A percentile compares a stretch with the other conserved stretches of the same genome.
Evolutionary conservation across 2,329 filamentous ascomycete species (phyloP).

Genomic region (Claviceps lovelessii): DNA sequence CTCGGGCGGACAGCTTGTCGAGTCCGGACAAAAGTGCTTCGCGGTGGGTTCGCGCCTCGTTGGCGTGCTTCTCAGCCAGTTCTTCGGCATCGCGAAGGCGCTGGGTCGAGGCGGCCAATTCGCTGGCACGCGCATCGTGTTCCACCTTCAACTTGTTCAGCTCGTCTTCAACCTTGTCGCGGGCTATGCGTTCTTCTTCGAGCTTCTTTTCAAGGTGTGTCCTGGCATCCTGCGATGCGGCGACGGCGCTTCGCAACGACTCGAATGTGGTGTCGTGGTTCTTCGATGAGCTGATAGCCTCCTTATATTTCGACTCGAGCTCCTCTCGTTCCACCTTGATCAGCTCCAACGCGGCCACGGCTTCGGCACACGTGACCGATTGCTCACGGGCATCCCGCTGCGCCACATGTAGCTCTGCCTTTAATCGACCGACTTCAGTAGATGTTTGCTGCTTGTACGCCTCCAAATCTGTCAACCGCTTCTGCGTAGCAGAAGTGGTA

Average conservation of each 20-base stretch:
- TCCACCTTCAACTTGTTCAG: conserved; percentile 64
- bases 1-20: conserved; percentile 51
- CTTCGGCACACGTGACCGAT: conserved; percentile 61
- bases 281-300: conserved; percentile 49
- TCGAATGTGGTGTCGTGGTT: conserved; percentile 59
- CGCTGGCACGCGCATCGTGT: conserved; percentile 64
- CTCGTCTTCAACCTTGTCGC: conserved; percentile 64
- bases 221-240: conserved; percentile 65
- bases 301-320: conserved; percentile 52
- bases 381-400: conserved; percentile 72
- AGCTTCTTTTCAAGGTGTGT: conserved; percentile 65
- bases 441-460: conserved; percentile 69
- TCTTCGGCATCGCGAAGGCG: conserved; percentile 77
- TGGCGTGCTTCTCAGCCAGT: conserved; percentile 70
- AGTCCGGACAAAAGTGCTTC: conserved; percentile 71
- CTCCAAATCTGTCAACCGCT: conserved; percentile 72
- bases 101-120: conserved; percentile 60
- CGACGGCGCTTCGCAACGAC: conserved; percentile 62
- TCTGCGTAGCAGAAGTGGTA: conserved; percentile 67
- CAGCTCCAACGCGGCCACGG: conserved; percentile 57
- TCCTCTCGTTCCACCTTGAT: conserved; percentile 80
- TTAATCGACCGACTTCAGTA: conserved; percentile 70
- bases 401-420: conserved; percentile 68
- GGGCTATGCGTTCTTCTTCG: conserved; percentile 63
- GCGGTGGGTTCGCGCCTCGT: conserved; percentile 75